These are phyloP conservation scores for Xylariaceae sp. DNA, from an alignment of 2,329 filamentous ascomycete species.

Conservation along the genomic window DNA sequence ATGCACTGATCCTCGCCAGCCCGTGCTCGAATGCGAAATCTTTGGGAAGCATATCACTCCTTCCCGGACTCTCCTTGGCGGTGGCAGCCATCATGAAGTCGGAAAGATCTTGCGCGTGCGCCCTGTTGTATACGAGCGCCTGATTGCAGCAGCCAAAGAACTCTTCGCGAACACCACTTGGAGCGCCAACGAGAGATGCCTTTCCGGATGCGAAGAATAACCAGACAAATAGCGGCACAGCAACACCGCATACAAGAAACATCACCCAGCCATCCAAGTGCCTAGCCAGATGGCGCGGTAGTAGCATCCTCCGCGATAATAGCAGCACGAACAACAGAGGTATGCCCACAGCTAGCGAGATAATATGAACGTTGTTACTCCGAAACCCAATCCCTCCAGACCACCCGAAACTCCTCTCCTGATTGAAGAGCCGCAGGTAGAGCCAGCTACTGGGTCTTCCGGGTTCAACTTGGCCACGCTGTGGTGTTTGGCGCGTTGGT, in stretches of 20 bases:
- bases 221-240: conserved; percentile 25
- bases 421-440: conserved; percentile 28
- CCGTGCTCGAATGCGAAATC: conserved; percentile 25
- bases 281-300: conserved; percentile 17
- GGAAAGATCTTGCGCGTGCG: conserved; percentile 19
- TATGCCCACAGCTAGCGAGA: conserved; percentile 20
- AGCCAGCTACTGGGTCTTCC: conserved; percentile 26
- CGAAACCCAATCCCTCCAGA: conserved; percentile 25
- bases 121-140: conserved; percentile 26
- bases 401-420: conserved; percentile 27
- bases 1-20: conserved; percentile 26
- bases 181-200: conserved; percentile 23
- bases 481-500: conserved; percentile 18
- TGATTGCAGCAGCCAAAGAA: conserved; percentile 30
- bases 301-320: conserved; percentile 13
- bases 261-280: conserved; percentile 25
- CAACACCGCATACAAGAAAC: conserved; percentile 23
- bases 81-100: conserved; percentile 19
- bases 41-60: conserved; percentile 28
- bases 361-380: conserved; percentile 26
- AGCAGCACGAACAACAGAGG: conserved; percentile 19
- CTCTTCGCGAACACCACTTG: conserved; percentile 24
- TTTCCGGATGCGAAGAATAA: conserved; percentile 29
- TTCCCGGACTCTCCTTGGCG: conserved; percentile 13
- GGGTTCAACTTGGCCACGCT: conserved; percentile 16